phyloP scores from a whole-genome alignment of 2,329 filamentous ascomycete species.

The Alternaria solani region DNA sequence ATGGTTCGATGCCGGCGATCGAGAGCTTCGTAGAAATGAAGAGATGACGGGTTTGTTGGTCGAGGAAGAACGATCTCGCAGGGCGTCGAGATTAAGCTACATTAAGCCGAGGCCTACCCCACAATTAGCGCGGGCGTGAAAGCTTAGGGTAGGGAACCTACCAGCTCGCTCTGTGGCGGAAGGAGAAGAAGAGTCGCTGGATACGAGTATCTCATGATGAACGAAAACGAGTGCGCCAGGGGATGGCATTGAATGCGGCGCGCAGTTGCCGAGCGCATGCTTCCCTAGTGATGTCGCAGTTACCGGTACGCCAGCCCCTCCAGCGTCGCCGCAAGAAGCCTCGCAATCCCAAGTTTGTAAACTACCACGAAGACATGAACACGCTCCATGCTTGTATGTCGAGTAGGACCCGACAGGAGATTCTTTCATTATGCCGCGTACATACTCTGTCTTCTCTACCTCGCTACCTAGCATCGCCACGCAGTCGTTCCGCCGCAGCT shows the following conservation, averaged over 20 bases:
- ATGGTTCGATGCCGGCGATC: slow-evolving; percentile 4
- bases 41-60: slow-evolving; percentile 1
- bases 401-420: neutral
- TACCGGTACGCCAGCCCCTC: neutral
- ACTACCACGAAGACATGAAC: neutral
- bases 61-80: neutral
- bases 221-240: no score
- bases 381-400: neutral
- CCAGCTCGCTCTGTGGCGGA: neutral
- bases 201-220: neutral
- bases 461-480: no score
- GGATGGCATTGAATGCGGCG: neutral
- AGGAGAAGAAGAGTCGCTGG: neutral
- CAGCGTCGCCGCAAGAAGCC: neutral
- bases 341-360: neutral
- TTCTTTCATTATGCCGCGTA: no score
- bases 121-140: slow-evolving; percentile 9
- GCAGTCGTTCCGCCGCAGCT: no score
- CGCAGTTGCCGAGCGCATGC: neutral
- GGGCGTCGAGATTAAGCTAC: slow-evolving; percentile 23
- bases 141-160: slow-evolving; percentile 1
- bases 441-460: no score
- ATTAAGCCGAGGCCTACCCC: slow-evolving; percentile 22
- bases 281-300: neutral
- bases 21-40: neutral